phyloP scores from a whole-genome alignment of 2,329 filamentous ascomycete species.

The Calonectria leucothoes region DNA sequence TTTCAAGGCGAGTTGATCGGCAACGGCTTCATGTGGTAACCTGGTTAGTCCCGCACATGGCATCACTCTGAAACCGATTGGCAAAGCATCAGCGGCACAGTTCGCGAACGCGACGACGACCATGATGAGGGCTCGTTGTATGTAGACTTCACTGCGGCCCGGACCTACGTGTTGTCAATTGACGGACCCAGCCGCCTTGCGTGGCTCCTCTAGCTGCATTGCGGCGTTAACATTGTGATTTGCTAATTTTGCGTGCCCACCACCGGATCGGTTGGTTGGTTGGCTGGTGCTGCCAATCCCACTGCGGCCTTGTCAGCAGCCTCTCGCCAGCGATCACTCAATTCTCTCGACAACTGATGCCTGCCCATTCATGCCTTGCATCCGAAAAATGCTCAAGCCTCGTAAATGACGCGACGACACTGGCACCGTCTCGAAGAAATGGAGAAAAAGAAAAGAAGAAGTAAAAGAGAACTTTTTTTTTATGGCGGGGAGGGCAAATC shows the following conservation, averaged over 20 bases:
- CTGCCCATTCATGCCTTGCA: not conserved
- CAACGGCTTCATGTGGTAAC: constrained; percentile 14
- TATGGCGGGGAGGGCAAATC: not conserved
- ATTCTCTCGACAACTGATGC: not conserved
- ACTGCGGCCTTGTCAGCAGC: not conserved
- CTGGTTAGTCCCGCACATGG: constrained; percentile 20
- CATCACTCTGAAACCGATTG: not conserved
- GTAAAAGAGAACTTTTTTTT: not conserved
- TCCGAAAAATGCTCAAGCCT: not conserved
- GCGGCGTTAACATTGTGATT: constrained; percentile 9
- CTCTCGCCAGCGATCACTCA: not conserved
- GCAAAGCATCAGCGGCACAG: not conserved
- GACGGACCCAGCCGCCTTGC: constrained; percentile 9
- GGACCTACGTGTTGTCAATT: constrained; percentile 1
- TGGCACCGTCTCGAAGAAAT: not conserved
- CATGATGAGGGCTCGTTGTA: constrained; percentile 17
- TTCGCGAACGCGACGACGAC: constrained; percentile 1
- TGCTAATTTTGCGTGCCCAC: constrained; percentile 22
- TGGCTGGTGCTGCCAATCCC: not conserved
- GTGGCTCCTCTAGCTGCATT: constrained; percentile 19
- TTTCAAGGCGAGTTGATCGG: not conserved
- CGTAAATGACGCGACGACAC: not conserved
- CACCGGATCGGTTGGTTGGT: constrained; percentile 14
- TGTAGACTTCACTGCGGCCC: constrained; percentile 2
- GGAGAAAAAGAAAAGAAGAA: not conserved